phyloP scores from a whole-genome alignment of 805 yeast genomes.

The Metschnikowia henanensis region DNA sequence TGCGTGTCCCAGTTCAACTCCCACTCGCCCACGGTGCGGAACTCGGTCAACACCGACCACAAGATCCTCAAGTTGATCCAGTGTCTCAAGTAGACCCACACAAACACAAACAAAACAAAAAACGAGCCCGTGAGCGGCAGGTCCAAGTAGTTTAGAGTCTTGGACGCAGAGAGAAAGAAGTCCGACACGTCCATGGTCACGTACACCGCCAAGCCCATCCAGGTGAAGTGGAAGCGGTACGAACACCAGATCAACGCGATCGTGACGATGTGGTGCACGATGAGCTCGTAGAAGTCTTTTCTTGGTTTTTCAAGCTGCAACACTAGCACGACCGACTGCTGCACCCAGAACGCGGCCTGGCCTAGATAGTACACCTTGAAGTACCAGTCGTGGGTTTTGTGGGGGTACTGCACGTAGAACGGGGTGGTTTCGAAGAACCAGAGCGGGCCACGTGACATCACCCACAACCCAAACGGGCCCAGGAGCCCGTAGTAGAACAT shows the following conservation, averaged over 20 bases:
- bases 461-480: constrained; percentile 89
- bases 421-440: constrained; percentile 89
- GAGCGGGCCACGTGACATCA: constrained; percentile 76
- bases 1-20: constrained; percentile 82
- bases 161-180: constrained; percentile 80
- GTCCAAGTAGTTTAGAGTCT: constrained; percentile 84
- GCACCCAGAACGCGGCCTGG: constrained; percentile 98
- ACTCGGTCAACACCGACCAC: constrained; percentile 85
- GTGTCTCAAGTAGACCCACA: constrained; percentile 92
- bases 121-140: constrained; percentile 61
- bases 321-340: constrained; percentile 81
- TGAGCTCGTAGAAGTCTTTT: constrained; percentile 88
- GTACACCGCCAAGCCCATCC: constrained; percentile 90
- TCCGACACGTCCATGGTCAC: constrained; percentile 97
- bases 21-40: constrained; percentile 80
- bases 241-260: constrained; percentile 83
- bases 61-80: constrained; percentile 76
- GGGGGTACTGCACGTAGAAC: constrained; percentile 83
- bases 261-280: constrained; percentile 92
- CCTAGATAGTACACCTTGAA: constrained; percentile 83
- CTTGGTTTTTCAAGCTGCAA: constrained; percentile 93
- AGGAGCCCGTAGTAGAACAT: constrained; percentile 75
- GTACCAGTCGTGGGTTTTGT: constrained; percentile 62
- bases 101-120: constrained; percentile 62
- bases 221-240: constrained; percentile 92